Conservation (phyloP, 768 basidiomycete species). For the Calvatia gigantea region DNA sequence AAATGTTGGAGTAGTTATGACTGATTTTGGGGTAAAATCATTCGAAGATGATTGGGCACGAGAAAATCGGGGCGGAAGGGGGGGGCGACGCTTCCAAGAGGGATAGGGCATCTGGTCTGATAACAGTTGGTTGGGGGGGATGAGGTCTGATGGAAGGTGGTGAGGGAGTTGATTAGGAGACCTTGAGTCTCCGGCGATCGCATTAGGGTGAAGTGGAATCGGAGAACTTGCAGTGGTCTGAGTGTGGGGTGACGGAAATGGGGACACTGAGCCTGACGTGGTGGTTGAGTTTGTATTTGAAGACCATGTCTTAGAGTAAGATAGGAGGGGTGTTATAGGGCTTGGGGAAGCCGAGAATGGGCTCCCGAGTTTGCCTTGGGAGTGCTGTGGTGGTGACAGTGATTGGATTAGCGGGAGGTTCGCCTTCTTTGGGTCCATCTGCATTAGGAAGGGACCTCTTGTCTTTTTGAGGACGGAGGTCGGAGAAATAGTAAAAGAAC, state of each 20-base stretch:
- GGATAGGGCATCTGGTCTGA: background rate
- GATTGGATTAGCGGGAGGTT: background rate
- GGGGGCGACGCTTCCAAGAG: no score
- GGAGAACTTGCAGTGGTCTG: background rate
- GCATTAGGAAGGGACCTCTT: background rate
- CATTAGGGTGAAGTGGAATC: background rate
- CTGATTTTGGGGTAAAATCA: background rate
- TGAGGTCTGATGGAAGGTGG: background rate
- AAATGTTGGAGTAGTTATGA: background rate
- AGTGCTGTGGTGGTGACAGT: background rate
- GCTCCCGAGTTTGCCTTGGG: background rate
- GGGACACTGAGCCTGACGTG: background rate
- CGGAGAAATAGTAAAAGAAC: background rate
- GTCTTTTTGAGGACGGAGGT: background rate
- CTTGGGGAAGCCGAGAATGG: background rate
- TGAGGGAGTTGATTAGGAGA: background rate
- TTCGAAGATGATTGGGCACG: background rate
- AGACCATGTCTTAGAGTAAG: background rate
- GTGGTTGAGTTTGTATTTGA: background rate
- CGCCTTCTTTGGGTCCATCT: background rate
- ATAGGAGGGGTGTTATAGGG: background rate
- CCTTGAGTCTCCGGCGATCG: background rate
- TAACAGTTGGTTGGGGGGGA: background rate
- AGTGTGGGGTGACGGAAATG: background rate
- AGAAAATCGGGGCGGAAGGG: background rate